Percentiles rank a stretch among this genome's conserved stretches.
Evolutionary conservation across 1,139 yeast species (phyloP).

Genomic region (Arxiozyma bovina): DNA sequence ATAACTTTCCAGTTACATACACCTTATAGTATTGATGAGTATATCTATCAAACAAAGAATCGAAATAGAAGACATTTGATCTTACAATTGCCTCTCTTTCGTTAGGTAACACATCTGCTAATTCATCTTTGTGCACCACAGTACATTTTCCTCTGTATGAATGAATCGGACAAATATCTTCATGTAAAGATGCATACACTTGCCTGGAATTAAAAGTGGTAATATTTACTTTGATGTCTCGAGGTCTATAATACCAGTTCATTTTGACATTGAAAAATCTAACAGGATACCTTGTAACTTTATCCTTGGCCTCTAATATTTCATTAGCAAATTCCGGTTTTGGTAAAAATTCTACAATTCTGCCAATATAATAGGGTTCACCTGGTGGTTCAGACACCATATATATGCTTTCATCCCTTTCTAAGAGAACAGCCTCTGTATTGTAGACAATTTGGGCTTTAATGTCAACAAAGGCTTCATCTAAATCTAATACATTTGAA

Average conservation of each 20-base stretch:
- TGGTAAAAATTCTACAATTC: constrained; percentile 67
- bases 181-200: constrained; percentile 77
- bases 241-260: constrained; percentile 88
- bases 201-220: constrained; percentile 52
- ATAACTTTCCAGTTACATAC: constrained; percentile 48
- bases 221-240: constrained; percentile 53
- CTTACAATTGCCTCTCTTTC: constrained; percentile 37
- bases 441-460: constrained; percentile 18
- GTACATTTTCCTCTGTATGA: constrained; percentile 70
- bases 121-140: constrained; percentile 55
- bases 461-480: constrained; percentile 33
- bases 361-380: constrained; percentile 85
- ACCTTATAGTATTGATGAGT: constrained; percentile 79
- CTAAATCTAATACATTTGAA: constrained; percentile 33
- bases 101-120: constrained; percentile 33
- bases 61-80: constrained; percentile 77
- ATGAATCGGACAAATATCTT: constrained; percentile 70
- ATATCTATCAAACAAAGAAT: constrained; percentile 77
- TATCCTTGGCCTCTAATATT: constrained; percentile 3
- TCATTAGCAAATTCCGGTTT: constrained; percentile 17
- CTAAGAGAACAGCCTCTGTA: constrained; percentile 30
- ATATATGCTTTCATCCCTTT: constrained; percentile 57
- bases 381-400: constrained; percentile 92
- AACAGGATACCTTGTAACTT: constrained; percentile 33
- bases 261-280: constrained; percentile 53